A percentile compares a stretch with the other conserved stretches of the same genome.
These are phyloP conservation scores for Penicillium pulvis DNA, from an alignment of 495 filamentous ascomycete genomes.

Conservation along the genomic window DNA sequence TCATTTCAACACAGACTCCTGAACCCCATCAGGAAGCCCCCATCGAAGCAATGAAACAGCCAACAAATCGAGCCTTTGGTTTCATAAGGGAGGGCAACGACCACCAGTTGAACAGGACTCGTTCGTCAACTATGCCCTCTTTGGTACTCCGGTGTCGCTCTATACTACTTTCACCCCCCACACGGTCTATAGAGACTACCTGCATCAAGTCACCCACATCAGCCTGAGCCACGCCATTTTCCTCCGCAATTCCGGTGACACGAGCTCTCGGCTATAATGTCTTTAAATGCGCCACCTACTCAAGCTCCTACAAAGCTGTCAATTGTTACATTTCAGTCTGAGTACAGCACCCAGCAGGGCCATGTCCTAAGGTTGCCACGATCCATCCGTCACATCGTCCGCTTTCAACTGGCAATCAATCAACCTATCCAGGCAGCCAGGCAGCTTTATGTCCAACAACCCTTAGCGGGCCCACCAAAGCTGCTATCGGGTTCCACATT, in stretches of 20 bases:
- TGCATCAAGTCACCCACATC: not conserved
- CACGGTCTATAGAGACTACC: not conserved
- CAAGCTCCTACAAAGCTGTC: not conserved
- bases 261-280: not conserved
- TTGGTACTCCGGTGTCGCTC: not conserved
- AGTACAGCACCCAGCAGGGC: not conserved
- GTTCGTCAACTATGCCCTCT: not conserved
- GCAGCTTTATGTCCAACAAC: not conserved
- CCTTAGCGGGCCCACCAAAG: not conserved
- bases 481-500: not conserved
- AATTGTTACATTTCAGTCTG: not conserved
- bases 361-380: no score
- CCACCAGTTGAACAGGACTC: not conserved
- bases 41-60: not conserved
- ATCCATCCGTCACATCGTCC: no score
- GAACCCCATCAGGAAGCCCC: not conserved
- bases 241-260: not conserved
- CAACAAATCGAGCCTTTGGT: not conserved
- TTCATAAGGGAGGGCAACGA: not conserved
- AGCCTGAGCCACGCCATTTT: not conserved
- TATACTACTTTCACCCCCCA: not conserved
- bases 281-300: not conserved
- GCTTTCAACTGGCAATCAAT: not conserved
- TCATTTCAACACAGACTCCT: not conserved
- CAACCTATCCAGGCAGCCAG: no score